Evolutionary conservation across 768 basidiomycete genomes (phyloP).

Genomic region (Boletus subparvulus): DNA sequence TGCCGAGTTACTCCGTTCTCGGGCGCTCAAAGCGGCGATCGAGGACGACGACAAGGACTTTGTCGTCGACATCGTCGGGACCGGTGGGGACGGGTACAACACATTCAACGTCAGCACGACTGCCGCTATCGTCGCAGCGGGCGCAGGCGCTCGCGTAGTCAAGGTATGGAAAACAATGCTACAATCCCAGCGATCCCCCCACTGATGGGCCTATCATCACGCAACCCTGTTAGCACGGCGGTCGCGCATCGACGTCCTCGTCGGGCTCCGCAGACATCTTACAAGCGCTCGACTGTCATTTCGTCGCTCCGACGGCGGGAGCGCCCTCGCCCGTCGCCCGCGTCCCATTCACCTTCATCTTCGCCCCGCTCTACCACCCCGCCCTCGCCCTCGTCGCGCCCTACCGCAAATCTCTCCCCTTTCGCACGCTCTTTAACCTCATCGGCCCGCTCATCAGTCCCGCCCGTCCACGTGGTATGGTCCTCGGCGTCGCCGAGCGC

Average conservation of each 20-base stretch:
- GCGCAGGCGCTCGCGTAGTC: conserved; percentile 88
- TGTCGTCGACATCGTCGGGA: conserved; percentile 48
- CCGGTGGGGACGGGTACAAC: conserved; percentile 87
- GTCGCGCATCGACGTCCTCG: conserved; percentile 86
- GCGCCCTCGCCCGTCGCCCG: conserved; percentile 49
- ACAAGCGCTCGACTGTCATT: conserved; percentile 76
- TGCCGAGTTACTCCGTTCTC: conserved; percentile 68
- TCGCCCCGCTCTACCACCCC: conserved; percentile 93
- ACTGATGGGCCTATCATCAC: neutral
- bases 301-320: conserved; percentile 56
- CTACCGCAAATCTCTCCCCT: conserved; percentile 81
- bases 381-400: conserved; percentile 79
- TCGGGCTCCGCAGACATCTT: conserved; percentile 95
- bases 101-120: conserved; percentile 97
- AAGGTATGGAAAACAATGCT: conserved; percentile 54
- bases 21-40: conserved; percentile 62
- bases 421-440: conserved; percentile 96
- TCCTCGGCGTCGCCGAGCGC: conserved; percentile 84
- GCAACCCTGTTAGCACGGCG: conserved; percentile 67
- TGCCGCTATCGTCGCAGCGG: conserved; percentile 90
- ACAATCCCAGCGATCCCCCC: neutral
- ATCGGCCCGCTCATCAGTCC: conserved; percentile 95
- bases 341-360: conserved; percentile 87
- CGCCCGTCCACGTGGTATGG: conserved; percentile 80
- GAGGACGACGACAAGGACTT: conserved; percentile 65